A percentile compares a stretch with the other conserved stretches of the same genome.
These are phyloP conservation scores for Boletus reticulatus DNA, from an alignment of 768 basidiomycete genomes.

Conservation along the genomic window DNA sequence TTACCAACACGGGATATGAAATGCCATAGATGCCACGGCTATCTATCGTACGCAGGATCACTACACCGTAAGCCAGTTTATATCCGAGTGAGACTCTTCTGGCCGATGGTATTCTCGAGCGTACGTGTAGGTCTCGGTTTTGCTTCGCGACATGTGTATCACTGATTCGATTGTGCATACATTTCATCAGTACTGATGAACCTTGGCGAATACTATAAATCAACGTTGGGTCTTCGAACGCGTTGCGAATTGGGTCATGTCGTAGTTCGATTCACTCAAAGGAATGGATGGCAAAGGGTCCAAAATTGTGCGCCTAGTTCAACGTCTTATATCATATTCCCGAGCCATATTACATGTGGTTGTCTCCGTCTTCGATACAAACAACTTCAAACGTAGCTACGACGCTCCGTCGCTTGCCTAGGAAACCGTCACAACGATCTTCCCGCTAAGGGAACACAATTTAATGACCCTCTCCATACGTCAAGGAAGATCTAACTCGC, in stretches of 20 bases:
- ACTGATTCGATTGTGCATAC: neutral
- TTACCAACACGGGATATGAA: neutral
- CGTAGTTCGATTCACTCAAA: no score
- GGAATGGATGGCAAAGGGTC: no score
- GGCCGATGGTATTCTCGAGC: neutral
- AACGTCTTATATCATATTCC: neutral
- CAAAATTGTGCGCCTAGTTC: no score
- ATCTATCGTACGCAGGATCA: neutral
- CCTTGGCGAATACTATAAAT: neutral
- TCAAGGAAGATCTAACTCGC: conserved; percentile 21
- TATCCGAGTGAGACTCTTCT: neutral
- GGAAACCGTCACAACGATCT: conserved; percentile 29
- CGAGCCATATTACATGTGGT: neutral
- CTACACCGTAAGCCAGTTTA: neutral
- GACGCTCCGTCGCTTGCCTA: conserved; percentile 14
- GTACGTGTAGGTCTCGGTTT: neutral
- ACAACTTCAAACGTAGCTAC: conserved; percentile 6
- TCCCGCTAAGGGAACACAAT: conserved; percentile 24
- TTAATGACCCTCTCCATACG: neutral
- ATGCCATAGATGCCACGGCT: neutral
- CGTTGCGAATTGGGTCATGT: no score
- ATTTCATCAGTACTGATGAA: neutral
- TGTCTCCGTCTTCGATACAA: conserved; percentile 1
- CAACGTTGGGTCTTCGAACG: conserved; percentile 1
- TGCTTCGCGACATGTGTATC: neutral